These are phyloP conservation scores for Leptodermis oblonga DNA, from an alignment of 257 asterid genomes.

Conservation along the genomic window DNA sequence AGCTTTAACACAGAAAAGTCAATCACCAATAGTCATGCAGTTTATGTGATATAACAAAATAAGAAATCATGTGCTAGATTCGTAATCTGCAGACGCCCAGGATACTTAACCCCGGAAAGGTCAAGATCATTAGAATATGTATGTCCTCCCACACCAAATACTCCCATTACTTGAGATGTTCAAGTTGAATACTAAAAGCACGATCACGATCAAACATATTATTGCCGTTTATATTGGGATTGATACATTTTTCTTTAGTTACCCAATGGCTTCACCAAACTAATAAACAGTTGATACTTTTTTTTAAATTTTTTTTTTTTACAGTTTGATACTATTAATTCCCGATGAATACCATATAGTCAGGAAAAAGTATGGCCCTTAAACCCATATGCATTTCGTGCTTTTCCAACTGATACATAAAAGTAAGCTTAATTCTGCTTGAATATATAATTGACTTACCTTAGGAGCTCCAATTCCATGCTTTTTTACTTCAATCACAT, in stretches of 20 bases:
- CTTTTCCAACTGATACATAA: constrained; percentile 1
- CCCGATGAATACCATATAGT: background rate
- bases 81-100: too few relatives aligned
- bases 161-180: background rate
- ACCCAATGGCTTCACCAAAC: background rate
- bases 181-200: background rate
- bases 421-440: constrained; percentile 6
- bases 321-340: too few relatives aligned
- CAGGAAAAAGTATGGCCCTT: background rate
- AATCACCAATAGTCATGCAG: background rate
- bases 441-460: constrained; percentile 36
- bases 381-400: background rate
- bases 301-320: too few relatives aligned
- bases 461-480: constrained; percentile 93
- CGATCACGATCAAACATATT: background rate
- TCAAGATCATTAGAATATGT: background rate
- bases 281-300: background rate
- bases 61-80: background rate
- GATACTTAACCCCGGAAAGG: background rate
- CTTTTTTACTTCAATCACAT: constrained; percentile 70
- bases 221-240: background rate
- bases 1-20: background rate
- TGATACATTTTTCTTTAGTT: background rate
- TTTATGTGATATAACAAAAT: background rate
- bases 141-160: background rate